These are phyloP conservation scores for Amylostereum areolatum DNA, from an alignment of 1,284 basidiomycete genomes.

Conservation along the genomic window DNA sequence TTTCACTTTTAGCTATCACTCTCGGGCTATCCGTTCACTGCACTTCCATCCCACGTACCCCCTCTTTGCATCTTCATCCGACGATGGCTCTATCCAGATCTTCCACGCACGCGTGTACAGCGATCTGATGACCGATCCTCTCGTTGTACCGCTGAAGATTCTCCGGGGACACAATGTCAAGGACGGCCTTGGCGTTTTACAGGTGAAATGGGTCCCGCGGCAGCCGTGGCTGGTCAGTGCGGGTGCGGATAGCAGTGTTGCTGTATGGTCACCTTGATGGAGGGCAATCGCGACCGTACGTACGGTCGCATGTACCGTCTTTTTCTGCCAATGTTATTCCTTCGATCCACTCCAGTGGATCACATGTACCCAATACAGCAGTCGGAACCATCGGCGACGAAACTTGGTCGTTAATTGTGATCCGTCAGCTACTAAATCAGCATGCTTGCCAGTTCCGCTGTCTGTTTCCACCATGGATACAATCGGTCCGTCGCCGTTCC, in stretches of 20 bases:
- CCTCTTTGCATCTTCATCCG: slow-evolving; percentile 91
- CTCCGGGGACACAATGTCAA: slow-evolving; percentile 82
- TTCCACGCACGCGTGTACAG: slow-evolving; percentile 95
- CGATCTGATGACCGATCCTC: slow-evolving; percentile 91
- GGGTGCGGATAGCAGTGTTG: slow-evolving; percentile 87
- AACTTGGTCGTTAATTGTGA: no score
- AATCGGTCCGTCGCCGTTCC: no score
- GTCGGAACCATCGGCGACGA: no score
- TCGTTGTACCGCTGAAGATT: slow-evolving; percentile 97
- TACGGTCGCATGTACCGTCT: no score
- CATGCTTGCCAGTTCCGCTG: no score
- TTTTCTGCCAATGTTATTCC: no score
- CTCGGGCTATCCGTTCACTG: slow-evolving; percentile 86
- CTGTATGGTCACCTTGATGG: slow-evolving; percentile 77
- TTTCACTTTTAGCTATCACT: slow-evolving; percentile 69
- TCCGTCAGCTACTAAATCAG: no score
- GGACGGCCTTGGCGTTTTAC: slow-evolving; percentile 88
- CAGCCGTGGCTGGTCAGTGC: slow-evolving; percentile 93
- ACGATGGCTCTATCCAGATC: slow-evolving; percentile 95
- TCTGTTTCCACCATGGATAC: no score
- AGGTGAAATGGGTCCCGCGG: slow-evolving; percentile 83
- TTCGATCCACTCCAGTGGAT: no score
- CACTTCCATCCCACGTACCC: slow-evolving; percentile 94
- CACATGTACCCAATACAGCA: no score
- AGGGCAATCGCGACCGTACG: no score